Evolutionary conservation across 257 asterid genomes (phyloP), one percentile per base, ranked within the genome.

Genomic region (Datura wrightii): DNA sequence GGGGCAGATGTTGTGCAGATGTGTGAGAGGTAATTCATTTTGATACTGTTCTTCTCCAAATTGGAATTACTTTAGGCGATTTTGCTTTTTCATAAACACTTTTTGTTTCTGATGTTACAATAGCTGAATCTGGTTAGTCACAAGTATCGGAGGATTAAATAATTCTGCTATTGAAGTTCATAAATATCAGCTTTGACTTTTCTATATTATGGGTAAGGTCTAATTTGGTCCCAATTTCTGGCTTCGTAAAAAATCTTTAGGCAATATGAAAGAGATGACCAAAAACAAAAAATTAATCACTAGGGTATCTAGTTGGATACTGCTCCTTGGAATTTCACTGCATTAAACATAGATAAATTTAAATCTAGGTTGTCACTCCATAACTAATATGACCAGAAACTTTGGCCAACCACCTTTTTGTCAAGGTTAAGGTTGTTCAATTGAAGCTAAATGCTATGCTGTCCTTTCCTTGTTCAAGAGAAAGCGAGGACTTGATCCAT

Each of bases 1-100:
- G 99, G 92, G 66, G 90, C 92, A 79, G 83, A 92, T 83, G 88
- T 95, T 44, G 99, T 97, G 86, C 82, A 90, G 89, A 89, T 89
- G 10, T 97, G 98, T 87, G 99, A 93, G 91, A 97, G 99, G 99
- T 90, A 88, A 92, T 94, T 87, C 59, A 39, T 58, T 79, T 60
- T 34, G 24, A 8, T 34, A 14, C 15, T 31, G 63, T 78, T 8
- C 8, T 48, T 74, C 74, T 62, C 86, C 83, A 65, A 4, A 81
- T 86, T 42, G 54, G 63, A 56, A 56, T 84, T 82, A 54, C 46
- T 83, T 16, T 67, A 78, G 82, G 82, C 34, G 5, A 24, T 79
- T 18, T 42, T 71, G 81, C 83, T 55, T 58, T 37, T 66, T 8
- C 42, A 36, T 72, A 58, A 19, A 56, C 54, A 70, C 36, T 31